phyloP scores from a whole-genome alignment of 2,329 filamentous ascomycete genomes.

The Apiospora sp. region DNA sequence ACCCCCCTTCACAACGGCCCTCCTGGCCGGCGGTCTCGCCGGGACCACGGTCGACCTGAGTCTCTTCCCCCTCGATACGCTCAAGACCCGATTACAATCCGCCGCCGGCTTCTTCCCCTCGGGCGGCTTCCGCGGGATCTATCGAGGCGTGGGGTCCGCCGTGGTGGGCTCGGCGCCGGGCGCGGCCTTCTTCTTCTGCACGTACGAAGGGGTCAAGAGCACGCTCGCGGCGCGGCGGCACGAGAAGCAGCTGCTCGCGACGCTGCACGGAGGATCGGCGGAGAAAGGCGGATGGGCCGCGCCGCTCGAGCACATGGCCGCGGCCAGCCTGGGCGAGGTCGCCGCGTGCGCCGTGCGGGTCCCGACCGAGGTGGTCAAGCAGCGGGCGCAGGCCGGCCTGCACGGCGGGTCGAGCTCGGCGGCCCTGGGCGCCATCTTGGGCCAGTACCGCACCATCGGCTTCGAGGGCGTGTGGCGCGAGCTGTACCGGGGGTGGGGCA shows the following conservation, averaged over 20 bases:
- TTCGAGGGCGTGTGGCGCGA: conserved; percentile 75
- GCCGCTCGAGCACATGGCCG: conserved; percentile 76
- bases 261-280: neutral
- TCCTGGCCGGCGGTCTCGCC: conserved; percentile 85
- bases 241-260: conserved; percentile 34
- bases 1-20: conserved; percentile 65
- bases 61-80: conserved; percentile 96
- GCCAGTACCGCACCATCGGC: conserved; percentile 52
- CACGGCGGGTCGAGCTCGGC: conserved; percentile 74
- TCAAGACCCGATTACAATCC: conserved; percentile 97
- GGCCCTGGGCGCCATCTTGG: conserved; percentile 75
- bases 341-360: conserved; percentile 92
- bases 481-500: conserved; percentile 89
- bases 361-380: conserved; percentile 96
- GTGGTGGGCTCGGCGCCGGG: conserved; percentile 92
- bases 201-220: conserved; percentile 81
- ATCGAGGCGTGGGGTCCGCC: conserved; percentile 89
- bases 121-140: conserved; percentile 91
- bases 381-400: conserved; percentile 89
- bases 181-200: conserved; percentile 96
- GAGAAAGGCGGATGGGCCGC: conserved; percentile 31
- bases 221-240: conserved; percentile 49
- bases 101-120: conserved; percentile 77
- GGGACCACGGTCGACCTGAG: conserved; percentile 97
- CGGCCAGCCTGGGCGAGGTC: conserved; percentile 86